Evolutionary conservation across 73 alveolate genomes (phyloP).

Genomic region (Stentor roeselii): DNA sequence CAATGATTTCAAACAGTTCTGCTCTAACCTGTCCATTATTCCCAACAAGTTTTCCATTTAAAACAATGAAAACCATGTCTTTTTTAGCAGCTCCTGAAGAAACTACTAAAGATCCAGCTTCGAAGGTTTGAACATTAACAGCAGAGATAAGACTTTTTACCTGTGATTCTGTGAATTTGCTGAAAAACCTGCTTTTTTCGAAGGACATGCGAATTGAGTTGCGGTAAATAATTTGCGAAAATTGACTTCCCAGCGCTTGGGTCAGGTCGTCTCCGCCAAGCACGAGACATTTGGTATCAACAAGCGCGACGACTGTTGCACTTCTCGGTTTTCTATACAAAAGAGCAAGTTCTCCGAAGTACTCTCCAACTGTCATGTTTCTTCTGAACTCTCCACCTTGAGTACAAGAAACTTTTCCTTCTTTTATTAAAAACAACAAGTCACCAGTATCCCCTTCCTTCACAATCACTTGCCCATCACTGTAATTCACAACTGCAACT

Average conservation of each 20-base stretch:
- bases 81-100: slow-evolving; percentile 31
- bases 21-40: no score
- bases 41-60: slow-evolving; percentile 43
- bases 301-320: slow-evolving; percentile 66
- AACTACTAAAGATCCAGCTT: no score
- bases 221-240: neutral
- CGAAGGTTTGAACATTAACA: no score
- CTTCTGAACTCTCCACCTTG: slow-evolving; percentile 52
- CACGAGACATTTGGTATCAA: slow-evolving; percentile 34
- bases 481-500: slow-evolving; percentile 32
- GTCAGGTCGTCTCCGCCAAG: slow-evolving; percentile 24
- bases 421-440: slow-evolving; percentile 39
- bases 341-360: slow-evolving; percentile 95
- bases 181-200: neutral
- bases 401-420: slow-evolving; percentile 43
- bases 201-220: neutral
- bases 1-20: no score
- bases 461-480: slow-evolving; percentile 39
- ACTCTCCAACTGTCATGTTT: slow-evolving; percentile 66
- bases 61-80: slow-evolving; percentile 30
- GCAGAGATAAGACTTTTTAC: neutral
- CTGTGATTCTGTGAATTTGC: neutral
- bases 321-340: slow-evolving; percentile 93
- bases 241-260: neutral
- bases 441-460: slow-evolving; percentile 58